Percentiles rank a stretch among this genome's conserved stretches.
phyloP scores from a whole-genome alignment of 305 asterid species.

The Fraxinus sp. region DNA sequence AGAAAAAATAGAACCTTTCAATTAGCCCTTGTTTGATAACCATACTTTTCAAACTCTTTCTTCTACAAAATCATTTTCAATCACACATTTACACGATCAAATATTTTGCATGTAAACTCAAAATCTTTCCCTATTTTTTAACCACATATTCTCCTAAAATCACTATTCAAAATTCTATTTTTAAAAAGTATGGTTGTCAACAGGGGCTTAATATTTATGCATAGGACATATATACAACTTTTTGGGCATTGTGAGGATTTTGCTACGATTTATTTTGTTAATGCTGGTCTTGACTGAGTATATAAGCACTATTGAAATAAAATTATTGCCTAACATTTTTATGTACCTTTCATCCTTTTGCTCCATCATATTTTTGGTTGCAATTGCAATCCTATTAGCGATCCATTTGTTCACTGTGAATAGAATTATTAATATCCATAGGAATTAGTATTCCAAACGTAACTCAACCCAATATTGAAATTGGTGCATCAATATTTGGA shows the following conservation, averaged over 20 bases:
- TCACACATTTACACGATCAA: not conserved
- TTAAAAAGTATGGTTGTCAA: not conserved
- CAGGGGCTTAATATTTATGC: not conserved
- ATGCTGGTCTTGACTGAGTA: not conserved
- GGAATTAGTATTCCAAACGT: too few species aligned
- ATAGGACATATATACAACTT: not conserved
- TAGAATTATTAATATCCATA: slow-evolving; percentile 14
- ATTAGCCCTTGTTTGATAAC: not conserved
- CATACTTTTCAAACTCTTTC: not conserved
- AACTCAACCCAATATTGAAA: too few species aligned
- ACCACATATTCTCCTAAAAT: not conserved
- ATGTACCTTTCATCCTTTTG: slow-evolving; percentile 91
- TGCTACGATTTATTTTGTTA: not conserved
- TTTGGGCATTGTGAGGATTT: not conserved
- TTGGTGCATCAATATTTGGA: not conserved
- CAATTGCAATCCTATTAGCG: slow-evolving; percentile 81
- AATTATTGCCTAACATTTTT: slow-evolving; percentile 1
- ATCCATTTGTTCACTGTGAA: slow-evolving; percentile 93
- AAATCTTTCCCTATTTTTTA: not conserved
- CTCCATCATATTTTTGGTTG: slow-evolving; percentile 89
- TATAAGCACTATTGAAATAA: not conserved
- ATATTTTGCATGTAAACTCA: not conserved
- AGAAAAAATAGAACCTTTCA: not conserved
- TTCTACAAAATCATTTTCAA: not conserved
- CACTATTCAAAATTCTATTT: not conserved